Evolutionary conservation across 2,329 filamentous ascomycete genomes (phyloP).

Genomic region (Periconia macrospinosa): DNA sequence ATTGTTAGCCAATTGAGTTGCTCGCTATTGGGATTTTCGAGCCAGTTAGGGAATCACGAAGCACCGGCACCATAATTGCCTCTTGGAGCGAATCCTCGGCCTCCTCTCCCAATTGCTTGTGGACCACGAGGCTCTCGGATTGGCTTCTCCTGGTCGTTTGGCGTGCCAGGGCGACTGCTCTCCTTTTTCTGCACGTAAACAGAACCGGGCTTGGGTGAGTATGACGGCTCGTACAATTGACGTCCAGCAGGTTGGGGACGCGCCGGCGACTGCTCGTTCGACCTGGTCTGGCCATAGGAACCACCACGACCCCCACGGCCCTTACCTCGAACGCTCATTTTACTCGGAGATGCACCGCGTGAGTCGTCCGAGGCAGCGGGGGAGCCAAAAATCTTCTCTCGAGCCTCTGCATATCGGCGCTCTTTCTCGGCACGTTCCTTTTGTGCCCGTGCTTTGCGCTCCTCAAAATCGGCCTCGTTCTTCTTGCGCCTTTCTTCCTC

Average conservation of each 20-base stretch:
- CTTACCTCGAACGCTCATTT: slow-evolving; percentile 39
- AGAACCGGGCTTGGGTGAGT: slow-evolving; percentile 65
- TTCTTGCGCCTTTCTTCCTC: slow-evolving; percentile 64
- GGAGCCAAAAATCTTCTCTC: slow-evolving; percentile 83
- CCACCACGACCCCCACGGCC: slow-evolving; percentile 41
- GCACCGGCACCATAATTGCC: slow-evolving; percentile 43
- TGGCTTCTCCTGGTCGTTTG: slow-evolving; percentile 67
- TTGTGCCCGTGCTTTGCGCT: slow-evolving; percentile 76
- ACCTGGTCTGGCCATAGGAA: slow-evolving; percentile 42
- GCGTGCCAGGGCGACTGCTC: slow-evolving; percentile 52
- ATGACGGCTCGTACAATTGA: slow-evolving; percentile 79
- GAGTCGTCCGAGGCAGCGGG: slow-evolving; percentile 40
- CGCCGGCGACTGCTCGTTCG: slow-evolving; percentile 41
- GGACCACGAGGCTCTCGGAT: slow-evolving; percentile 77
- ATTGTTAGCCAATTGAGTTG: not conserved
- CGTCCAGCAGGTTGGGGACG: slow-evolving; percentile 42
- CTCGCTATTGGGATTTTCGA: not conserved
- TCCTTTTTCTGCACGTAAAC: slow-evolving; percentile 49
- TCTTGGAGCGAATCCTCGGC: slow-evolving; percentile 73
- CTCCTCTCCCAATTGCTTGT: slow-evolving; percentile 73
- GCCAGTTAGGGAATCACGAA: slow-evolving; percentile 4
- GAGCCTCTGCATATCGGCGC: slow-evolving; percentile 82
- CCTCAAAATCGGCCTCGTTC: slow-evolving; percentile 69
- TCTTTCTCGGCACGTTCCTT: slow-evolving; percentile 86
- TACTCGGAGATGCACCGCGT: slow-evolving; percentile 38